These are phyloP conservation scores for Chiua virens DNA, from an alignment of 768 basidiomycete species.

Conservation along the genomic window DNA sequence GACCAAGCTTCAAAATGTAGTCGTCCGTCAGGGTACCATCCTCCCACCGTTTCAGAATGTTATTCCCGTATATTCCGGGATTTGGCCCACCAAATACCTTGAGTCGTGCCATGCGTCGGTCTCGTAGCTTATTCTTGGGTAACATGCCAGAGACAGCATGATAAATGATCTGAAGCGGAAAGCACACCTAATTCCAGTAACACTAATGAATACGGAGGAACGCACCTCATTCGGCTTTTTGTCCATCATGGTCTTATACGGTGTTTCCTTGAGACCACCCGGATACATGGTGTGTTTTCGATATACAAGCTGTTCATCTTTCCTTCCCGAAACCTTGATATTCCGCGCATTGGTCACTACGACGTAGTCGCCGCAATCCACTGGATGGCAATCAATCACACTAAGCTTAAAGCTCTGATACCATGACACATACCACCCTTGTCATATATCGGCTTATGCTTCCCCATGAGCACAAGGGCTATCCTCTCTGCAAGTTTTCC, in stretches of 20 bases:
- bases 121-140: constrained; percentile 95
- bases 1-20: constrained; percentile 28
- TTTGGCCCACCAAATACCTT: constrained; percentile 83
- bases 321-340: constrained; percentile 86
- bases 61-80: constrained; percentile 73
- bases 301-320: constrained; percentile 84
- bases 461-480: constrained; percentile 96
- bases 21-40: constrained; percentile 65
- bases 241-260: constrained; percentile 80
- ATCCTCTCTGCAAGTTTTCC: constrained; percentile 95
- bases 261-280: constrained; percentile 90
- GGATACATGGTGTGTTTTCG: constrained; percentile 90
- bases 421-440: constrained; percentile 63
- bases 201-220: constrained; percentile 6
- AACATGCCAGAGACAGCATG: constrained; percentile 98
- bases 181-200: not conserved
- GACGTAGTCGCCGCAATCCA: constrained; percentile 97
- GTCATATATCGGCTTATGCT: constrained; percentile 97
- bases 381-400: constrained; percentile 39
- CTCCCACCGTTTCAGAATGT: constrained; percentile 82
- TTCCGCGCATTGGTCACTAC: constrained; percentile 88
- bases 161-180: constrained; percentile 73
- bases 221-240: constrained; percentile 88
- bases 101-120: constrained; percentile 82
- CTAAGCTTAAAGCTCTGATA: not conserved